Evolutionary conservation across 805 yeast genomes (phyloP).

Genomic region (Kodamaea kakaduensis): DNA sequence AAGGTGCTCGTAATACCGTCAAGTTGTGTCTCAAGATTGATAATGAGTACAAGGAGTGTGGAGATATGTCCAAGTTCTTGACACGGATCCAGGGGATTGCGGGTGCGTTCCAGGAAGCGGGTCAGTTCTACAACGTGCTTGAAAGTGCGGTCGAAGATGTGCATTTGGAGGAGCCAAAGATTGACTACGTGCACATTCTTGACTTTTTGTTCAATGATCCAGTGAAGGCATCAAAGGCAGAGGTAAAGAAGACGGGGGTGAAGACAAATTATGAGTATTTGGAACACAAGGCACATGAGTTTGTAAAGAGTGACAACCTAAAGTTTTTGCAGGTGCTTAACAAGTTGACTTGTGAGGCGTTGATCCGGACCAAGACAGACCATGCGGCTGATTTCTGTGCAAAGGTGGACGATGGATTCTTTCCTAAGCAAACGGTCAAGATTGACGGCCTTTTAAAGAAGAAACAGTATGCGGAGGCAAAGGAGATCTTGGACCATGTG

Average conservation of each 20-base stretch:
- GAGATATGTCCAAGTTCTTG: constrained; percentile 49
- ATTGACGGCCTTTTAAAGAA: constrained; percentile 35
- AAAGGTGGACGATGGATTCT: constrained; percentile 21
- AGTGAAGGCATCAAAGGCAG: constrained; percentile 26
- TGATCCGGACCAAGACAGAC: constrained; percentile 23
- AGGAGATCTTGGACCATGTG: constrained; percentile 30
- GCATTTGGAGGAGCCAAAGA: constrained; percentile 13
- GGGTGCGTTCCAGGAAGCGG: constrained; percentile 34
- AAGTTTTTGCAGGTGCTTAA: constrained; percentile 29
- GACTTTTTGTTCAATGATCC: constrained; percentile 25
- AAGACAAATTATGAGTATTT: constrained; percentile 44
- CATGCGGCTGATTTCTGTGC: constrained; percentile 24
- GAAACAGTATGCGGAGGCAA: constrained; percentile 37
- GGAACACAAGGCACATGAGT: constrained; percentile 29
- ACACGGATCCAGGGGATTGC: constrained; percentile 42
- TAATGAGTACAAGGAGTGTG: constrained; percentile 65
- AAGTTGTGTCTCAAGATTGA: constrained; percentile 73
- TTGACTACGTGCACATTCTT: constrained; percentile 21
- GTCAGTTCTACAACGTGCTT: constrained; percentile 22
- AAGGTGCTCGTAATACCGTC: constrained; percentile 47
- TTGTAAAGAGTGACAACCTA: constrained; percentile 19
- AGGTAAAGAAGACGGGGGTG: constrained; percentile 24
- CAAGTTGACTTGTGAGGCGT: constrained; percentile 40
- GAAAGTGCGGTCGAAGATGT: constrained; percentile 20
- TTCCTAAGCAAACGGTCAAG: constrained; percentile 36